Conservation (phyloP, 805 yeast species). For the Candida yuanshanica region DNA sequence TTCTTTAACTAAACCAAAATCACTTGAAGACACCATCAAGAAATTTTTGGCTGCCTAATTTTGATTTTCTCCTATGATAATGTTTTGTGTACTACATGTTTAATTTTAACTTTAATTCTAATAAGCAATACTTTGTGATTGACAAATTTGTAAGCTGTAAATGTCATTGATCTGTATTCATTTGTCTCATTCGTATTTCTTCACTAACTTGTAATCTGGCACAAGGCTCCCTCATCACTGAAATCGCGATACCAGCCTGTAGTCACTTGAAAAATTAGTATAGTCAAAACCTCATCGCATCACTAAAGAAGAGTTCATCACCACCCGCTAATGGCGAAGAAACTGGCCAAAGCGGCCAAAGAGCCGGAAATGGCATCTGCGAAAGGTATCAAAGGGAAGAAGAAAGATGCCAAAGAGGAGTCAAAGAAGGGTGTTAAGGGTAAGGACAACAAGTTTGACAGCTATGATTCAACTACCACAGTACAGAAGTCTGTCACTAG, state of each 20-base stretch:
- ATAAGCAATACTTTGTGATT: background rate
- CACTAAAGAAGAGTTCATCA: background rate
- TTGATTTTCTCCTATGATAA: background rate
- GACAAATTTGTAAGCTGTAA: too few relatives aligned
- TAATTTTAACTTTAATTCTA: background rate
- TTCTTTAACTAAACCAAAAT: constrained; percentile 61
- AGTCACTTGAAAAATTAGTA: too few relatives aligned
- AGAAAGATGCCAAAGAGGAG: background rate
- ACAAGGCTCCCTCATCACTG: too few relatives aligned
- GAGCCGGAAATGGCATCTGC: background rate
- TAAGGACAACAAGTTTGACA: background rate
- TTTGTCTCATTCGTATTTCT: too few relatives aligned
- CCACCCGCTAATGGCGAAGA: background rate
- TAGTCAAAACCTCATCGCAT: too few relatives aligned
- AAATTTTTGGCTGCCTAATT: constrained; percentile 36
- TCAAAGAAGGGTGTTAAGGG: background rate
- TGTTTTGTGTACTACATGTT: too few relatives aligned
- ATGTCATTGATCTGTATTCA: too few relatives aligned
- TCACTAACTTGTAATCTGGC: too few relatives aligned
- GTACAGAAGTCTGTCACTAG: constrained; percentile 4
- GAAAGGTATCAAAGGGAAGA: background rate
- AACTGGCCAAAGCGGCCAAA: background rate
- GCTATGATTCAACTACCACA: background rate
- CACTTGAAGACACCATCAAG: constrained; percentile 54
- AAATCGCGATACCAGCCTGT: too few relatives aligned